These are phyloP conservation scores for Phytopythium chamaehyphon DNA, from an alignment of 352 stramenopile genomes.

Conservation along the genomic window DNA sequence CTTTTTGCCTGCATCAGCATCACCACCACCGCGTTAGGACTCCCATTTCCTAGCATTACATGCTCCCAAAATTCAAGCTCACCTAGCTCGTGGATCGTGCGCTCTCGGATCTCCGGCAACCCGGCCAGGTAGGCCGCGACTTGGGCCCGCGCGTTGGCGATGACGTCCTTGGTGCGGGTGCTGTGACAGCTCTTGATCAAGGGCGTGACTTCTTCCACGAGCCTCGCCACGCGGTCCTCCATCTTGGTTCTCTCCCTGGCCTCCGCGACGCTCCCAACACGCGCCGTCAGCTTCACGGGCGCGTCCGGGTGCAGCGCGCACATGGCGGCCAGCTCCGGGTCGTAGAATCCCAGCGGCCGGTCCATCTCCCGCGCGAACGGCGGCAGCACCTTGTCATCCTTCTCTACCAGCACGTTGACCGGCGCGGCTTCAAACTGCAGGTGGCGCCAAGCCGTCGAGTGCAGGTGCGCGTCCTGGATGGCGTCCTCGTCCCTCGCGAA, in stretches of 20 bases:
- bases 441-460: conserved; percentile 66
- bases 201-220: conserved; percentile 40
- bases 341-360: conserved; percentile 34
- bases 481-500: conserved; percentile 33
- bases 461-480: conserved; percentile 36
- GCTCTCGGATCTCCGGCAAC: conserved; percentile 22
- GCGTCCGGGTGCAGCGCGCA: conserved; percentile 19
- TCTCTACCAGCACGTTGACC: conserved; percentile 44
- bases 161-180: conserved; percentile 21
- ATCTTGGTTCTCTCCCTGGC: conserved; percentile 17
- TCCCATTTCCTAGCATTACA: no score
- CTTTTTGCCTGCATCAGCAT: not conserved
- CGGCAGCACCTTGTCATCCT: conserved; percentile 11
- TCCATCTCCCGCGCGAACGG: conserved; percentile 39
- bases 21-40: not conserved
- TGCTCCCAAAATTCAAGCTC: not conserved
- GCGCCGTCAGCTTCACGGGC: conserved; percentile 17
- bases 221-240: conserved; percentile 21
- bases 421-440: conserved; percentile 27
- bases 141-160: conserved; percentile 37
- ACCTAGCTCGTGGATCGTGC: conserved; percentile 15
- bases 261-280: conserved; percentile 17
- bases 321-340: conserved; percentile 23
- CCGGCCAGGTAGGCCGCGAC: conserved; percentile 32
- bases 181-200: conserved; percentile 30